Evolutionary conservation across 331 rosid species (phyloP).

Genomic region (Malus hybrid): DNA sequence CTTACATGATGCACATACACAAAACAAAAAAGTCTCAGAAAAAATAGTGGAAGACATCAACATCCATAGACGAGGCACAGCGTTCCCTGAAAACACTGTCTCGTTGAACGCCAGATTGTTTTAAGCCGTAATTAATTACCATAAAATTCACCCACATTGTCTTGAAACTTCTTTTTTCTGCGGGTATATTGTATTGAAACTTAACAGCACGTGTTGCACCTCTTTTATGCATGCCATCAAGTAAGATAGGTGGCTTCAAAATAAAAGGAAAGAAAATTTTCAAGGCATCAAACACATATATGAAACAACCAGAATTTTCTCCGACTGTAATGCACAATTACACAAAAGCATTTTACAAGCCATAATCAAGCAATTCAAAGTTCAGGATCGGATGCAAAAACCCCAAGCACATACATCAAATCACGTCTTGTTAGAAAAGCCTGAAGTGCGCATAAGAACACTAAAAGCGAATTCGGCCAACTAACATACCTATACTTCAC

Average conservation of each 20-base stretch:
- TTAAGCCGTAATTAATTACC: neutral
- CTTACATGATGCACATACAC: neutral
- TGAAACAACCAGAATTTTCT: neutral
- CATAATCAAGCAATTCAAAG: neutral
- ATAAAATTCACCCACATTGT: neutral
- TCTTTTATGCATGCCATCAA: neutral
- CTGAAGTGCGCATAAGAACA: neutral
- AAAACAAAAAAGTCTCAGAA: neutral
- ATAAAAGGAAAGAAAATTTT: neutral
- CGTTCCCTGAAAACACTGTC: neutral
- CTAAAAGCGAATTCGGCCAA: neutral
- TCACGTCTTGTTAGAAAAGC: neutral
- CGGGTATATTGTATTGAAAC: neutral
- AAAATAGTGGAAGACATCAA: neutral
- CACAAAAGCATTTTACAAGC: neutral
- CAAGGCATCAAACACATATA: neutral
- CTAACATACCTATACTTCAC: neutral
- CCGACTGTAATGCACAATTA: neutral
- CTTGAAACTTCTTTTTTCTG: neutral
- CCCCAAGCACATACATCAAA: neutral
- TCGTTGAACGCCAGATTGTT: neutral
- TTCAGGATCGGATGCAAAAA: neutral
- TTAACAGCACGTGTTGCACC: neutral
- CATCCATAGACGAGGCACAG: neutral
- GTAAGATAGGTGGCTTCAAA: neutral